Evolutionary conservation across 768 basidiomycete species (phyloP).

Genomic region (Suillus cothurnatus): DNA sequence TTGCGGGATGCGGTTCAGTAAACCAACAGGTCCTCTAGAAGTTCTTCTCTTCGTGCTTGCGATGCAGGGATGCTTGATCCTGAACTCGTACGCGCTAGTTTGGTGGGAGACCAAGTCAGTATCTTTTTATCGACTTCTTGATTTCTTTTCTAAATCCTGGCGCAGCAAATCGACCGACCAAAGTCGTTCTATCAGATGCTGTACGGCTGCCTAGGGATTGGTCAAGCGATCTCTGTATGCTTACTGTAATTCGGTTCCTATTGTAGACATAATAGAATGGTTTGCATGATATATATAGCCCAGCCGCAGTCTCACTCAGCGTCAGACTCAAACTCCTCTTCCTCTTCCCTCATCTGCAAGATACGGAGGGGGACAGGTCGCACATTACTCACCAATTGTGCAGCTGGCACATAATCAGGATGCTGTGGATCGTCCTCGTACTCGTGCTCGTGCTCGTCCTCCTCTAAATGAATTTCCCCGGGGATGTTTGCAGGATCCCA

Average conservation of each 20-base stretch:
- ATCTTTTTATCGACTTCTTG: neutral
- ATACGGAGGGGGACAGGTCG: no score
- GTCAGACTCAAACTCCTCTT: no score
- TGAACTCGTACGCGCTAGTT: slow-evolving; percentile 68
- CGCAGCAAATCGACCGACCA: slow-evolving; percentile 46
- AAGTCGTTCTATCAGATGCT: slow-evolving; percentile 65
- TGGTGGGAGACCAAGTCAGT: slow-evolving; percentile 71
- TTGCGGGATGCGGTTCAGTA: slow-evolving; percentile 52
- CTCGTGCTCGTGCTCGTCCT: no score
- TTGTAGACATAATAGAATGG: no score
- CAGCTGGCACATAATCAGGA: no score
- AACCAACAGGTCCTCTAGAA: slow-evolving; percentile 54
- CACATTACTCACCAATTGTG: no score
- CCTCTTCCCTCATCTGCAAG: no score
- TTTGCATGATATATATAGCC: no score
- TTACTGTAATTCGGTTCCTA: slow-evolving; percentile 43
- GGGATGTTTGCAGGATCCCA: no score
- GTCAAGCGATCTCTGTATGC: slow-evolving; percentile 60
- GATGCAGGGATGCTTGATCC: slow-evolving; percentile 63
- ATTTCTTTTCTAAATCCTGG: neutral
- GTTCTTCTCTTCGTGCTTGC: slow-evolving; percentile 49
- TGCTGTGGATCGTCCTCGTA: no score
- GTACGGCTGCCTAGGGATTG: slow-evolving; percentile 63
- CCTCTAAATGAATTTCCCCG: no score
- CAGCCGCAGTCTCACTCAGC: no score